Percentiles rank a stretch among this genome's conserved stretches.
Evolutionary conservation across 2,329 filamentous ascomycete genomes (phyloP).

Genomic region (Coniochaeta sp.): DNA sequence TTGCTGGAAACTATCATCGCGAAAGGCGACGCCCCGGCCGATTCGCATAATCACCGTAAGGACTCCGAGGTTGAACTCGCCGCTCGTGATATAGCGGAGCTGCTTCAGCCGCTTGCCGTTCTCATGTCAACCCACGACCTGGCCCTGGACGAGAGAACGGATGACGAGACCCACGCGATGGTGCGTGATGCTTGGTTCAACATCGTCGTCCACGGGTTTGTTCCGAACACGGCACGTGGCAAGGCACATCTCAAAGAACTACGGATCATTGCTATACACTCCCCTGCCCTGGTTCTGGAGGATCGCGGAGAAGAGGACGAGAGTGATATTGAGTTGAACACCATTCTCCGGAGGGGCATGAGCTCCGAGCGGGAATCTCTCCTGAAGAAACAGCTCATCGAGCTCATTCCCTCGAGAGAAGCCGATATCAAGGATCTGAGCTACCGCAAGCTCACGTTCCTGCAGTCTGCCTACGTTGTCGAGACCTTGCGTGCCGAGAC

Average conservation of each 20-base stretch:
- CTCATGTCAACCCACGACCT: conserved; percentile 66
- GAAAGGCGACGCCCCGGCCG: conserved; percentile 69
- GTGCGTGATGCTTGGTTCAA: conserved; percentile 97
- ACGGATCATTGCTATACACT: conserved; percentile 77
- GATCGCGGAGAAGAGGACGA: conserved; percentile 85
- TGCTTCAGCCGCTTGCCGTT: conserved; percentile 80
- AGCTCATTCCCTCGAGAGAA: conserved; percentile 69
- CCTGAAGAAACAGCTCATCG: conserved; percentile 72
- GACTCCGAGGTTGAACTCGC: conserved; percentile 76
- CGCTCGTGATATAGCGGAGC: conserved; percentile 77
- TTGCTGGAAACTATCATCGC: conserved; percentile 82
- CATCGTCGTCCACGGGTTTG: conserved; percentile 89
- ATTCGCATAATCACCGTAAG: conserved; percentile 62
- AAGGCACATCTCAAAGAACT: conserved; percentile 71
- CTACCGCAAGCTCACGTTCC: conserved; percentile 86
- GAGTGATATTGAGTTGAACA: conserved; percentile 95
- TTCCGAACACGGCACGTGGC: conserved; percentile 63
- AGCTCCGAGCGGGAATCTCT: conserved; percentile 68
- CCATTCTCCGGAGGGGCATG: conserved; percentile 80
- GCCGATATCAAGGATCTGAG: conserved; percentile 73
- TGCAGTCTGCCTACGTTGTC: conserved; percentile 84
- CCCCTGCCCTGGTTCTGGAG: conserved; percentile 79
- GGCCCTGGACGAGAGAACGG: conserved; percentile 37
- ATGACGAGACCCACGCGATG: conserved; percentile 65
- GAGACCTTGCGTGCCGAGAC: conserved; percentile 80